These are phyloP conservation scores for Cornus kousa DNA, from an alignment of 148 eudicot genomes.

Conservation along the genomic window DNA sequence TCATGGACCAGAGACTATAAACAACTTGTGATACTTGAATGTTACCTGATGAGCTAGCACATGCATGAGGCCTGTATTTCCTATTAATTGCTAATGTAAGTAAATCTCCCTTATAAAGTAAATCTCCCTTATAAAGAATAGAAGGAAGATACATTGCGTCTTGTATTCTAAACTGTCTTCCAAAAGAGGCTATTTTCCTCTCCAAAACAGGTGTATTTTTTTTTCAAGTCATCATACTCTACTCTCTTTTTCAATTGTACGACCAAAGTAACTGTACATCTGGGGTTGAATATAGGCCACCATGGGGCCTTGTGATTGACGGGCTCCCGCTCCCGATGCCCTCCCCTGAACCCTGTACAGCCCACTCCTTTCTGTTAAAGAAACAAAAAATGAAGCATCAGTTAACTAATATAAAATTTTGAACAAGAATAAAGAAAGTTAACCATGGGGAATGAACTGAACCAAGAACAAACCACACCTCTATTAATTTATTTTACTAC, in stretches of 20 bases:
- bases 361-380: slow-evolving; percentile 68
- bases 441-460: not conserved
- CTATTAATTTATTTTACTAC: too few species aligned
- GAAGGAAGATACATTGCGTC: slow-evolving; percentile 62
- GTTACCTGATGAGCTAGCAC: slow-evolving; percentile 41
- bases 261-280: slow-evolving; percentile 97
- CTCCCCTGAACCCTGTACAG: slow-evolving; percentile 48
- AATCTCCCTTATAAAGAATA: slow-evolving; percentile 45
- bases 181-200: slow-evolving; percentile 56
- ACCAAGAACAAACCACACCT: too few species aligned
- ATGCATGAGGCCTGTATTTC: slow-evolving; percentile 47
- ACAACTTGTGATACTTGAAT: not conserved
- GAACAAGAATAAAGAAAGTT: not conserved
- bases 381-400: slow-evolving; percentile 5
- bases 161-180: slow-evolving; percentile 53
- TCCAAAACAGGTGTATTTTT: slow-evolving; percentile 46
- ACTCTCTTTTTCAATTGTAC: slow-evolving; percentile 51
- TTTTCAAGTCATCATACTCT: slow-evolving; percentile 35
- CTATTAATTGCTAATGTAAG: slow-evolving; percentile 53
- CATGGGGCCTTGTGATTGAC: slow-evolving; percentile 58
- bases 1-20: not conserved
- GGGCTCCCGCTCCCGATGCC: slow-evolving; percentile 36
- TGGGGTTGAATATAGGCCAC: slow-evolving; percentile 75
- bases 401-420: not conserved
- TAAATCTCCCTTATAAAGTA: slow-evolving; percentile 55